phyloP scores from a whole-genome alignment of 148 eudicot species.

The Limonium bicolor region DNA sequence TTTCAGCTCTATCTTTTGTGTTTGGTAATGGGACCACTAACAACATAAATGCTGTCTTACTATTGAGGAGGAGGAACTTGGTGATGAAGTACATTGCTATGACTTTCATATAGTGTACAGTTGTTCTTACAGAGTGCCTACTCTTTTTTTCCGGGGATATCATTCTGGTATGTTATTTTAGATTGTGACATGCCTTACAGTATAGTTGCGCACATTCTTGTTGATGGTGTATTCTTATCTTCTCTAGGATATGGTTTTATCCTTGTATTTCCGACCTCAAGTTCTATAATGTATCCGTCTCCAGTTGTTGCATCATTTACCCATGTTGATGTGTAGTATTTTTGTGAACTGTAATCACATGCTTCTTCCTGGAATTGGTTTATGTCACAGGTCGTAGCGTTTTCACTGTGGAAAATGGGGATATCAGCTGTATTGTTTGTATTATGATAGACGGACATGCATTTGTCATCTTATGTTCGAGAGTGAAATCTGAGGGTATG shows the following conservation, averaged over 20 bases:
- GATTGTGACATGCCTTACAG: not conserved
- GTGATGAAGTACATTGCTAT: slow-evolving; percentile 38
- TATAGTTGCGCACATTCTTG: not conserved
- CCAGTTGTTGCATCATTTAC: no score
- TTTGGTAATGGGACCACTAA: not conserved
- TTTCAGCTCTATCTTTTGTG: not conserved
- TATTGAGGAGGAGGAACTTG: slow-evolving; percentile 24
- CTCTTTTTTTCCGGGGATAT: slow-evolving; percentile 75
- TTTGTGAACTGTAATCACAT: no score
- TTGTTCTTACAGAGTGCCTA: slow-evolving; percentile 70
- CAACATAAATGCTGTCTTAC: slow-evolving; percentile 1
- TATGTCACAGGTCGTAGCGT: no score
- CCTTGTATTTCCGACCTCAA: no score
- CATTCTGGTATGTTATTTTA: slow-evolving; percentile 28
- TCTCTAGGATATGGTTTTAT: not conserved
- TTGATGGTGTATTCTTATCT: not conserved
- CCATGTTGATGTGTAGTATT: no score
- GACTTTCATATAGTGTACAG: slow-evolving; percentile 85
- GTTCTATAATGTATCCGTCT: no score
- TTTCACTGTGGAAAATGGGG: no score
- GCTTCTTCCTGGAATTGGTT: no score
- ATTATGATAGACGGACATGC: no score
- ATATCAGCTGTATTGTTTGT: no score
- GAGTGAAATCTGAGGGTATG: no score
- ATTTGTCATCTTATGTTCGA: no score